Percentiles rank a stretch among this genome's conserved stretches.
phyloP scores from a whole-genome alignment of 176 grass and related monocot species.

The Avena atlantica region DNA sequence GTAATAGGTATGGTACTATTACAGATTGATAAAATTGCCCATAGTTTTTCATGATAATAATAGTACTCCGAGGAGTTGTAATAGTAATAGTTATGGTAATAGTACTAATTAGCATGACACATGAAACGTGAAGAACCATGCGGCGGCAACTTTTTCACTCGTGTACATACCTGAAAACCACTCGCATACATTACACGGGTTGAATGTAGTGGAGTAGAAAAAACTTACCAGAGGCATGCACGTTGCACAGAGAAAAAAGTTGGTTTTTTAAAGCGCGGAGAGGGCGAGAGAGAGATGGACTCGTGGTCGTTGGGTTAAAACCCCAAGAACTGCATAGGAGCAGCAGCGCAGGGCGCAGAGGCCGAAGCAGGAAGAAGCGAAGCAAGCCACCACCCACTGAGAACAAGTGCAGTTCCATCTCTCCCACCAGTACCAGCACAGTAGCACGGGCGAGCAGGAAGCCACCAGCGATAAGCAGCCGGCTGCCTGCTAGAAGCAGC shows the following conservation, averaged over 20 bases:
- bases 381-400: conserved; percentile 20
- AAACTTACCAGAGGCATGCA: conserved; percentile 50
- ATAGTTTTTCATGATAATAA: no score
- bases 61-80: no score
- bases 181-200: not conserved
- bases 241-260: conserved; percentile 20
- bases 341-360: conserved; percentile 30
- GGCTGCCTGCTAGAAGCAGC: not conserved
- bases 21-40: no score
- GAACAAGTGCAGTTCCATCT: conserved; percentile 3
- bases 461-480: not conserved
- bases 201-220: not conserved
- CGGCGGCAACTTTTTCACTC: not conserved
- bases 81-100: no score
- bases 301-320: conserved; percentile 63
- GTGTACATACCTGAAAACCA: not conserved
- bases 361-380: conserved; percentile 19
- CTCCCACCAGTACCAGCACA: not conserved
- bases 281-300: conserved; percentile 7
- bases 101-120: not conserved
- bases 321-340: conserved; percentile 49
- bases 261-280: conserved; percentile 39
- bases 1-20: no score
- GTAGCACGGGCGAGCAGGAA: not conserved
- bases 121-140: not conserved